A percentile compares a stretch with the other conserved stretches of the same genome.
Conservation (phyloP, 371 early-diverging fungal species). For the Chytridiales sp. region DNA sequence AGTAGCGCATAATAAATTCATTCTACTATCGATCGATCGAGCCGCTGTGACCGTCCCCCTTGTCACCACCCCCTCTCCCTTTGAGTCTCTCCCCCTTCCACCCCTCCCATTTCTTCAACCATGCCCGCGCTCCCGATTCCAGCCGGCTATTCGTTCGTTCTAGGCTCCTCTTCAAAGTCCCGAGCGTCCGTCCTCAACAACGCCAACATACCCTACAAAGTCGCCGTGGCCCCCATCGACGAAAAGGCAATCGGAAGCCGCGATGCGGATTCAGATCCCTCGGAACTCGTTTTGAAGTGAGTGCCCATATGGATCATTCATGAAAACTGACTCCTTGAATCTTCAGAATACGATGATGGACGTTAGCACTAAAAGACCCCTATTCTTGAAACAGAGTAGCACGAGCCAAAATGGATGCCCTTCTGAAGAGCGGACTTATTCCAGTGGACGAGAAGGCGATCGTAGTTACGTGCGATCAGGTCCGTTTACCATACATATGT, state of each 20-base stretch:
- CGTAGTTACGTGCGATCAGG: constrained; percentile 23
- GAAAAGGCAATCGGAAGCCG: constrained; percentile 39
- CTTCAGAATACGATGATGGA: neutral
- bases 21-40: no score
- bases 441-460: constrained; percentile 6
- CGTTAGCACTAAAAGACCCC: neutral
- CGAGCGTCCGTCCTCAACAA: constrained; percentile 35
- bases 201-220: constrained; percentile 27
- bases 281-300: constrained; percentile 21
- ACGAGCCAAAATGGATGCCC: constrained; percentile 39
- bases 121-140: constrained; percentile 11
- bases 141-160: constrained; percentile 21
- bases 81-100: no score
- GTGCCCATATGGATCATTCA: neutral
- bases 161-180: constrained; percentile 48
- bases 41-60: no score
- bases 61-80: no score
- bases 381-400: constrained; percentile 33
- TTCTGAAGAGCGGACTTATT: constrained; percentile 23
- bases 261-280: constrained; percentile 17
- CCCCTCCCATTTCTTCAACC: neutral
- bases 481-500: neutral
- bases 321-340: neutral
- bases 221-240: constrained; percentile 36
- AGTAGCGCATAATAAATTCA: no score